Percentiles rank a stretch among this genome's conserved stretches.
phyloP scores from a whole-genome alignment of 73 alveolate genomes.

The Paramecium primaurelia region DNA sequence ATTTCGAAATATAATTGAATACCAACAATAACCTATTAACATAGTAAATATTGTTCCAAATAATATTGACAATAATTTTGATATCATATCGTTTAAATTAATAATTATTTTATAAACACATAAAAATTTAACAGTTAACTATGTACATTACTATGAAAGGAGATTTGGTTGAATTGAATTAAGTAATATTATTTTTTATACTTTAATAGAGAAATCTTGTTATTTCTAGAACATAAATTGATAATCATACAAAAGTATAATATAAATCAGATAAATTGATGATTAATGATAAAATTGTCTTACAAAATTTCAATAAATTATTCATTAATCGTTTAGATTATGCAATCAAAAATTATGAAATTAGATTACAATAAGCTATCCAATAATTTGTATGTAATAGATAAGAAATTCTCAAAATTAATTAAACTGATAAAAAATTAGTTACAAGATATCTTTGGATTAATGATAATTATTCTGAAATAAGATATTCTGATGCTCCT shows the following conservation, averaged over 20 bases:
- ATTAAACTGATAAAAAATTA: neutral
- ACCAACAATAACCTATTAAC: neutral
- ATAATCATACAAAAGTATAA: neutral
- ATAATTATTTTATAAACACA: neutral
- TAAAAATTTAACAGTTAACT: neutral
- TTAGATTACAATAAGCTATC: neutral
- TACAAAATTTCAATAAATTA: neutral
- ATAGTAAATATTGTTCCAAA: neutral
- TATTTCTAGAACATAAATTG: neutral
- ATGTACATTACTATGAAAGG: constrained; percentile 2
- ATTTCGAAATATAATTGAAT: neutral
- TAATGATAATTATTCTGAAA: neutral
- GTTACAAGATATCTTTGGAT: constrained; percentile 6
- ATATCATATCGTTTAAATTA: neutral
- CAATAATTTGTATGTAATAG: neutral
- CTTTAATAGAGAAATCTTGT: neutral
- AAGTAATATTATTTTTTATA: neutral
- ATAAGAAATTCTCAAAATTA: neutral
- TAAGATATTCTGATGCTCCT: constrained; percentile 15
- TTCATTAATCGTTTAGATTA: neutral
- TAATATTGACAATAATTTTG: neutral
- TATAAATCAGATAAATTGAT: neutral
- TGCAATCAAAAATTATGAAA: neutral
- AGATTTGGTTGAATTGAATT: neutral
- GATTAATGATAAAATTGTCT: neutral